A percentile compares a stretch with the other conserved stretches of the same genome.
Evolutionary conservation across 2,329 filamentous ascomycete species (phyloP).

Genomic region (Byssochlamys sp.): DNA sequence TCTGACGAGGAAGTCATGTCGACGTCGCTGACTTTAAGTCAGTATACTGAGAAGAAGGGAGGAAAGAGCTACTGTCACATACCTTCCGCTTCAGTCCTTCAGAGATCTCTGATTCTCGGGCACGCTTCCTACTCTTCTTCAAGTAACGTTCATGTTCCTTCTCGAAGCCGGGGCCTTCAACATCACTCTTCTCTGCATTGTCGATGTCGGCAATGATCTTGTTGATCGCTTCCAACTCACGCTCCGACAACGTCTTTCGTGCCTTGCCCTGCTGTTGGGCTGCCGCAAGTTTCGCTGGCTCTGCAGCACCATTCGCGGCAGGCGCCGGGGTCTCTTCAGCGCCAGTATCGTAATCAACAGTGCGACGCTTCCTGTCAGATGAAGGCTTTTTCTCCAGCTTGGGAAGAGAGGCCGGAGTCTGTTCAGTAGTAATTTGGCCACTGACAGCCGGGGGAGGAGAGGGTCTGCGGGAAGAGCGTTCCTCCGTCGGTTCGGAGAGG

Average conservation of each 20-base stretch:
- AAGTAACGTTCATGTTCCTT: slow-evolving; percentile 45
- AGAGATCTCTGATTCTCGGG: slow-evolving; percentile 52
- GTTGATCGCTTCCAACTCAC: slow-evolving; percentile 62
- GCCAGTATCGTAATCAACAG: slow-evolving; percentile 12
- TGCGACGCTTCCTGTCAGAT: slow-evolving; percentile 18
- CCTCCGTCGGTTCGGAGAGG: slow-evolving; percentile 66
- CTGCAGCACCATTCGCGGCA: slow-evolving; percentile 16
- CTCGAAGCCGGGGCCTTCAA: slow-evolving; percentile 45
- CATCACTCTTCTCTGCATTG: slow-evolving; percentile 47
- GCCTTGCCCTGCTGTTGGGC: slow-evolving; percentile 39
- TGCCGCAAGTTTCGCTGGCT: slow-evolving; percentile 9
- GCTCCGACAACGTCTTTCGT: slow-evolving; percentile 45
- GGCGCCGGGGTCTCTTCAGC: slow-evolving; percentile 10
- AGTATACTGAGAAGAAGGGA: slow-evolving; percentile 4
- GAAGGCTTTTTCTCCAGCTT: slow-evolving; percentile 20
- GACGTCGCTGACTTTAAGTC: slow-evolving; percentile 45
- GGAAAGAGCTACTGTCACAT: slow-evolving; percentile 29
- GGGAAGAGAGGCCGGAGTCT: slow-evolving; percentile 16
- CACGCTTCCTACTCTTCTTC: slow-evolving; percentile 54
- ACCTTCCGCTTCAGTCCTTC: slow-evolving; percentile 59
- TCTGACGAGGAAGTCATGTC: slow-evolving; percentile 46
- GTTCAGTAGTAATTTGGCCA: slow-evolving; percentile 15
- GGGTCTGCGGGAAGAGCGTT: slow-evolving; percentile 39
- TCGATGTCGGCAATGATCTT: slow-evolving; percentile 54
- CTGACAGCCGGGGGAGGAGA: slow-evolving; percentile 33